Conservation (phyloP, 2,329 filamentous ascomycete genomes). For the Thermothelomyces thermophilus region DNA sequence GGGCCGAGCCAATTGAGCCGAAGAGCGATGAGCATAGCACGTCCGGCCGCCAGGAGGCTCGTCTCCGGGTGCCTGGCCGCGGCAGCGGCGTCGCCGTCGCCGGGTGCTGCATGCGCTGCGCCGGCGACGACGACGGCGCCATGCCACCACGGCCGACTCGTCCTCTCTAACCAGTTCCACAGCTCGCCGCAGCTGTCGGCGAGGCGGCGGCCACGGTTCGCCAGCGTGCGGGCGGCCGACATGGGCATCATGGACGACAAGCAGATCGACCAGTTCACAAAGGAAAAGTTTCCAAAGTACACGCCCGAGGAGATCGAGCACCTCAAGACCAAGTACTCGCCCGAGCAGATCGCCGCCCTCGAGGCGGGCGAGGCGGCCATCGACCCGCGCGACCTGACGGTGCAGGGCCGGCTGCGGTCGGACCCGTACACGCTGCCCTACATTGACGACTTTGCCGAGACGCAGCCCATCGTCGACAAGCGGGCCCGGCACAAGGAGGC, state of each 20-base stretch:
- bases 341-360: conserved; percentile 74
- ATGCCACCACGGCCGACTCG: conserved; percentile 27
- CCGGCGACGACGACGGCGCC: conserved; percentile 22
- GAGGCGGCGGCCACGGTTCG: conserved; percentile 44
- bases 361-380: conserved; percentile 74
- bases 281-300: conserved; percentile 55
- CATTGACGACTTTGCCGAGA: conserved; percentile 72
- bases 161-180: conserved; percentile 40
- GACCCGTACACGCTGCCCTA: conserved; percentile 70
- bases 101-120: conserved; percentile 20
- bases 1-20: conserved; percentile 14
- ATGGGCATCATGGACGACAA: conserved; percentile 44
- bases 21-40: conserved; percentile 47
- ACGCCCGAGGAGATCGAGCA: conserved; percentile 56
- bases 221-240: conserved; percentile 45
- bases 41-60: conserved; percentile 45
- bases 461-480: conserved; percentile 73
- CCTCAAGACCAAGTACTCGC: conserved; percentile 64
- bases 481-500: conserved; percentile 45
- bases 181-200: conserved; percentile 42
- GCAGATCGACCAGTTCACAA: conserved; percentile 39
- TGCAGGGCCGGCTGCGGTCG: conserved; percentile 63
- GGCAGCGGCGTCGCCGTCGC: conserved; percentile 31
- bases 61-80: conserved; percentile 44
- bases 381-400: conserved; percentile 63